Base-by-base conservation (phyloP, 148 eudicot genomes). In the Fagopyrum tataricum region DNA sequence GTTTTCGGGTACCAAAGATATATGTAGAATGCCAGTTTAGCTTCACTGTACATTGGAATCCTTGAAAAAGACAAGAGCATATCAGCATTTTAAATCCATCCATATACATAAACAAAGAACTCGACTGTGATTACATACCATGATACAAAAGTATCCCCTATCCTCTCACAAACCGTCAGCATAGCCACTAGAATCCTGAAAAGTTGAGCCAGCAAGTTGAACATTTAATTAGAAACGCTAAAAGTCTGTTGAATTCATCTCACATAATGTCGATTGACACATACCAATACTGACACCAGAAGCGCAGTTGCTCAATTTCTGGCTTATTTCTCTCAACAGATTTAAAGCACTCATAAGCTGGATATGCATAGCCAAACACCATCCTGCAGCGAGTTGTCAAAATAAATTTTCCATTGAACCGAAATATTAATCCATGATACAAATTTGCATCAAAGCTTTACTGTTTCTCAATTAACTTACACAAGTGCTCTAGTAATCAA, bases 281-380 rank as follows among this genome's bases (percentile, higher is more conserved):
- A 55, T 89, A 94, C 98, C 98, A 94, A 70, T 91, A 91, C 74
- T 91, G 97, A 85, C 97, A 94, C 98, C 97, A 94, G 81, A 94
- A 94, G 12, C 90, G 93, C 53, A 94, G 88, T 62, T 88, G 91
- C 82, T 94, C 97, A 67, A 94, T 88, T 14, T 94, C 91, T 23
- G 98, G 96, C 76, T 88, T 94, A 84, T 94, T 94, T 84, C 55
- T 81, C 81, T 94, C 98, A 73, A 94, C 93, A 8, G 91, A 76
- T 76, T 94, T 94, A 75, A 68, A 91, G 76, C 98, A 94, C 81
- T 91, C 93, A 58, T 94, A 94, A 20, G 98, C 98, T 20, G 98
- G 98, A 80, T 91, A 94, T 47, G 86, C 93, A 85, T 94, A 94
- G 13, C 98, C 98, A 74, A 94, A 84, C 20, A 85, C 73, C 96